A percentile compares a stretch with the other conserved stretches of the same genome.
Evolutionary conservation across 164 flowering plant genomes (phyloP).

Genomic region (Berberis thunbergii): DNA sequence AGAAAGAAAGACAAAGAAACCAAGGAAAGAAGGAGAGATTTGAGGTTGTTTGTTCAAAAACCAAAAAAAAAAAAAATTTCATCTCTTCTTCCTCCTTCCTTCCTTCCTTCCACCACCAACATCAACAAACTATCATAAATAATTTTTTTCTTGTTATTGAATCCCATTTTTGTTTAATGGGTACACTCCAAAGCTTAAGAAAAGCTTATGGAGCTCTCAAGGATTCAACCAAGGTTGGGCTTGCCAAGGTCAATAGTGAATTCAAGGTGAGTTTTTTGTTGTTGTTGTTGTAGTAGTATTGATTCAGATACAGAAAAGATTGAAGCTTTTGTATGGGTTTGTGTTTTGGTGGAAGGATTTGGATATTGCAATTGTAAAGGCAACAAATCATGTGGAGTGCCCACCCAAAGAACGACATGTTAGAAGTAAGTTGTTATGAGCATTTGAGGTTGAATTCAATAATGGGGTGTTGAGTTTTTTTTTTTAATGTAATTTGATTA

Average conservation of each 20-base stretch:
- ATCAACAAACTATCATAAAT: too few species aligned
- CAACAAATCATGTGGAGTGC: constrained; percentile 76
- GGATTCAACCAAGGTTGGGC: constrained; percentile 51
- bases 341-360: constrained; percentile 37
- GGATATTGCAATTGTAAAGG: constrained; percentile 80
- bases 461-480: not conserved
- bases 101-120: too few species aligned
- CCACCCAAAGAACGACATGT: constrained; percentile 82
- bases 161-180: constrained; percentile 7
- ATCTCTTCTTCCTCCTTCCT: too few species aligned
- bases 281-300: not conserved
- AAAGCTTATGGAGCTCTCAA: constrained; percentile 51
- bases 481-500: too few species aligned
- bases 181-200: constrained; percentile 34
- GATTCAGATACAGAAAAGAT: too few species aligned
- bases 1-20: not conserved
- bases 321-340: not conserved
- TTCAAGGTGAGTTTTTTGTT: constrained; percentile 31
- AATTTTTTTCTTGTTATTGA: too few species aligned
- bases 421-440: constrained; percentile 43
- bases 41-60: too few species aligned
- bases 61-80: too few species aligned
- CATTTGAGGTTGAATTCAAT: not conserved
- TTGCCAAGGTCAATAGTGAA: constrained; percentile 55
- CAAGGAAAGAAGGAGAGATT: too few species aligned